Conservation (phyloP, 2,329 filamentous ascomycete genomes). For the Aspergillus sclerotialis region DNA sequence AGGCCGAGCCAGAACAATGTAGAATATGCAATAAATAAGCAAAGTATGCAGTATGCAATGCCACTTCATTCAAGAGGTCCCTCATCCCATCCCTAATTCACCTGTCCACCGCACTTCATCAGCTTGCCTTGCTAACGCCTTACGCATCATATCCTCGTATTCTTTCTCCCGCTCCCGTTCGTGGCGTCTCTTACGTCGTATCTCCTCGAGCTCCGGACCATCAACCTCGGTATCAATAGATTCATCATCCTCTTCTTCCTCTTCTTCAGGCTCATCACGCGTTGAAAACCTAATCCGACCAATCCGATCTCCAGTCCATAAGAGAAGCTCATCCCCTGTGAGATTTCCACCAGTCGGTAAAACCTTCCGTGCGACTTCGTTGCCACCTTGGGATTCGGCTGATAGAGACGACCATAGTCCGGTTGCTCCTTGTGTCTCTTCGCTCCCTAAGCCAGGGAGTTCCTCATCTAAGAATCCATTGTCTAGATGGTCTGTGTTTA, state of each 20-base stretch:
- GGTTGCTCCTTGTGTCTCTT: conserved; percentile 39
- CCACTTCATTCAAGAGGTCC: too few species aligned
- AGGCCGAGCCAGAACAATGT: too few species aligned
- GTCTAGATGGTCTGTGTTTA: conserved; percentile 41
- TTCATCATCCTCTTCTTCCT: conserved; percentile 29
- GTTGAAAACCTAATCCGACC: conserved; percentile 63
- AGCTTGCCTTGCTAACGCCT: conserved; percentile 68
- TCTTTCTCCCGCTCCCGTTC: conserved; percentile 36
- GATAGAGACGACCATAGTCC: conserved; percentile 39
- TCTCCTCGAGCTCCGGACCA: conserved; percentile 19
- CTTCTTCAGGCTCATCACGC: conserved; percentile 24
- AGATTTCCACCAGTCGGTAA: conserved; percentile 50
- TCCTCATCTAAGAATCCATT: conserved; percentile 8
- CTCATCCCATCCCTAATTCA: conserved; percentile 10
- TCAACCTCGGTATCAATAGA: conserved; percentile 22
- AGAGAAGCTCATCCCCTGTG: conserved; percentile 59
- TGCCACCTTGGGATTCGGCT: conserved; percentile 44
- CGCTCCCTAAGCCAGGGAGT: too few species aligned
- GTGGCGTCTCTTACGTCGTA: conserved; percentile 24
- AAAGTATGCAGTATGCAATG: too few species aligned
- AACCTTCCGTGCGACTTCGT: conserved; percentile 74
- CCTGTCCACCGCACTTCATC: conserved; percentile 71
- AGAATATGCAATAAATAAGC: too few species aligned
- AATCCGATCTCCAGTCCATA: conserved; percentile 84
- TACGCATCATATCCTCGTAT: conserved; percentile 67